Evolutionary conservation across 1,284 basidiomycete species (phyloP).

Genomic region (Cutaneotrichosporon dermatis): DNA sequence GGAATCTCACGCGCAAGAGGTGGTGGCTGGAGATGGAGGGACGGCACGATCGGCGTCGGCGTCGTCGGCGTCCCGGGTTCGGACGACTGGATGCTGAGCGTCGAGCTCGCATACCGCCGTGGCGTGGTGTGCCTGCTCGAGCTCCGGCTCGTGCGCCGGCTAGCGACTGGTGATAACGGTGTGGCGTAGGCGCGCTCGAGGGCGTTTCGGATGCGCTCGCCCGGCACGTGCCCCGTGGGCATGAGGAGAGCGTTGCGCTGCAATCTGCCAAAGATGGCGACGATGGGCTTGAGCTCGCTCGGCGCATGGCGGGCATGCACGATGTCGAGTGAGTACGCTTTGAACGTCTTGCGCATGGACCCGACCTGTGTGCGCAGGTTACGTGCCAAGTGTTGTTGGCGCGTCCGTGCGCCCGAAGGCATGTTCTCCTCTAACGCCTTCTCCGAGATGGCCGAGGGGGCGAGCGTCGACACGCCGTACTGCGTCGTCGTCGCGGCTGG

Average conservation of each 20-base stretch:
- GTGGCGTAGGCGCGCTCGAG: constrained; percentile 26
- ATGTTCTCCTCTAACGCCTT: constrained; percentile 1
- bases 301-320: constrained; percentile 19
- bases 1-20: background rate
- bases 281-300: constrained; percentile 17
- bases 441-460: background rate
- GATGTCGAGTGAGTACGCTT: constrained; percentile 28
- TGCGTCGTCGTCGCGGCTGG: background rate
- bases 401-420: constrained; percentile 1
- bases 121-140: background rate
- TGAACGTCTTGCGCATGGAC: constrained; percentile 16
- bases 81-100: too few relatives aligned
- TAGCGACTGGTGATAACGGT: background rate
- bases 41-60: background rate
- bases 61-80: background rate
- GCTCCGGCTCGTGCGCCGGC: background rate
- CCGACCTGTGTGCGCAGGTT: constrained; percentile 22
- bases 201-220: constrained; percentile 39
- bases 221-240: constrained; percentile 38
- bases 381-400: constrained; percentile 25
- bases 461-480: background rate
- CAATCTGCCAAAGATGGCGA: constrained; percentile 28
- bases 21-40: background rate
- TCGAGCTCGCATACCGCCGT: background rate
- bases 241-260: constrained; percentile 41